Conservation (phyloP, 306 rosid genomes). For the Castanea crenata region DNA sequence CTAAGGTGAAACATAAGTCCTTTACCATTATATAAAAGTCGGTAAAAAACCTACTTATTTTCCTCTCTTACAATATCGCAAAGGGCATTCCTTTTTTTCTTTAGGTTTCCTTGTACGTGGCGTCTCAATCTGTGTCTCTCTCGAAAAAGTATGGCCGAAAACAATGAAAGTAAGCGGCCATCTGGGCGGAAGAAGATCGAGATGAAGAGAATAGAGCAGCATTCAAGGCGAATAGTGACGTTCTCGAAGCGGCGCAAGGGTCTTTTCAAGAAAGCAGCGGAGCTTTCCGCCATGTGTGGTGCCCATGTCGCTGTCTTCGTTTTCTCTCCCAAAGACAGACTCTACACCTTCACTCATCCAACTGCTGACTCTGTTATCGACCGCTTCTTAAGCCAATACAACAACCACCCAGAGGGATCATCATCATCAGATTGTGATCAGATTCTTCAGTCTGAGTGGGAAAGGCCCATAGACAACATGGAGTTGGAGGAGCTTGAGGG, state of each 20-base stretch:
- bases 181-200: slow-evolving; percentile 2
- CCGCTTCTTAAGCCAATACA: background rate
- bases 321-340: slow-evolving; percentile 1
- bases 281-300: background rate
- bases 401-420: too few relatives aligned
- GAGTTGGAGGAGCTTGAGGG: slow-evolving; percentile 12
- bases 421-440: too few relatives aligned
- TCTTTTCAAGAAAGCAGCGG: slow-evolving; percentile 13
- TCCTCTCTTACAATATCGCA: too few relatives aligned
- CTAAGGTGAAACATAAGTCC: too few relatives aligned
- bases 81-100: too few relatives aligned
- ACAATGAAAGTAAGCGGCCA: too few relatives aligned
- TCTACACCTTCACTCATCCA: slow-evolving; percentile 9
- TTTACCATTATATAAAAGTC: too few relatives aligned
- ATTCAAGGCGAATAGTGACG: background rate
- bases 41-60: too few relatives aligned
- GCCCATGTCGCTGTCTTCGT: background rate
- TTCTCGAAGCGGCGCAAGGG: slow-evolving; percentile 15
- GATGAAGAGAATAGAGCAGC: slow-evolving; percentile 4
- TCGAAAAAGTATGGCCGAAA: background rate
- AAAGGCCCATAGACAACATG: slow-evolving; percentile 4
- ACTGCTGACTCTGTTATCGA: background rate
- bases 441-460: slow-evolving; percentile 21
- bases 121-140: too few relatives aligned
- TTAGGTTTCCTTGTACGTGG: too few relatives aligned